Base-by-base conservation (phyloP, 177 flowering plant species). In the Vitis hybrid region DNA sequence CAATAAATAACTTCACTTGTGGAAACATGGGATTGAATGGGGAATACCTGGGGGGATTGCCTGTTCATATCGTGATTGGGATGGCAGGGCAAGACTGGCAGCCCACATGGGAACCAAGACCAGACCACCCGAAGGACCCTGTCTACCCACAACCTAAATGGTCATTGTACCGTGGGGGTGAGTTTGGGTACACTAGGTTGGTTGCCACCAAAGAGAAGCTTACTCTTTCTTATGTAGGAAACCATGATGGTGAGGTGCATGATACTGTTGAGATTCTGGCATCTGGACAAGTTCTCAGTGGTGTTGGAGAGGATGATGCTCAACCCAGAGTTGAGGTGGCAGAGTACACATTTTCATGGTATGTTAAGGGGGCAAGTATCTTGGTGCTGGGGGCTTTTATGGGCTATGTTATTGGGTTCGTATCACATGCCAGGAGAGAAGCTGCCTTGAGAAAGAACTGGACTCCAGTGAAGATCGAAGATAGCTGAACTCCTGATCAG, bases 81-180 rank as follows among this genome's bases (percentile, higher is more conserved):
- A 94, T 94, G 99, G 97, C 78, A 1, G 99, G 98, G 20, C 97
- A 93, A 74, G 98, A 94, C 81, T 92, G 97, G 94, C 97, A 96
- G 71, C 90, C 95, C 1, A 82, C 81, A 10, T 96, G 97, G 98
- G 81, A 86, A 69, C 97, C 93, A 6, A 85, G 97, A 73, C 64
- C 81, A 1, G 87, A 86, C 60, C 99, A 96, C 69, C 88, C 81
- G 3, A 62, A 63, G 3, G 85, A 72, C 55, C 97, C 97, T 15
- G 70, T 92, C 63, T 93, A 74, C 73, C 98, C 97, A 49, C 99
- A 96, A 67, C 93, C 97, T 1, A 66, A 67, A 11, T 72, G 81
- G 6, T 96, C 97, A 12, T n/a, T 90, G 81, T 96, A 81, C 70
- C 91, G 97, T 14, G 87, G 88, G 0, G 95, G 95, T 2, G 97